Conservation (phyloP, 345 rosid genomes). For the Schrenkiella parvula region DNA sequence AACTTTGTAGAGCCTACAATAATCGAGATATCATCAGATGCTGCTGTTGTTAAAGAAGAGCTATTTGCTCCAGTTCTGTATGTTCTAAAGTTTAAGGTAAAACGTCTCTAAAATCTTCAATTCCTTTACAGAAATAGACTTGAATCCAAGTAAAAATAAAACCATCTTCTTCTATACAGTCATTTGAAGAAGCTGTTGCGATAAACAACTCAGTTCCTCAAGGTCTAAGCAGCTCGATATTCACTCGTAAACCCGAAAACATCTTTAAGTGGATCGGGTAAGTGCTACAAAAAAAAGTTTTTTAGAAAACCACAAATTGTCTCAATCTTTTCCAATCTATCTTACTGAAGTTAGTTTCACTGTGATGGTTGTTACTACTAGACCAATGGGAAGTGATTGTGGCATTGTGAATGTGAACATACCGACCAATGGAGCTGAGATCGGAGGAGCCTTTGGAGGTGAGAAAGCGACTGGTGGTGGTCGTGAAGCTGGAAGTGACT, state of each 20-base stretch:
- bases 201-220: slow-evolving; percentile 95
- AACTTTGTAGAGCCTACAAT: slow-evolving; percentile 96
- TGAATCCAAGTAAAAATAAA: not conserved
- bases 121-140: not conserved
- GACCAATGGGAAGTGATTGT: slow-evolving; percentile 92
- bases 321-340: not conserved
- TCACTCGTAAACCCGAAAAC: slow-evolving; percentile 67
- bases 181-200: slow-evolving; percentile 75
- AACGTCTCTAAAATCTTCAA: not conserved
- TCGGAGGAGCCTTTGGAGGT: slow-evolving; percentile 96
- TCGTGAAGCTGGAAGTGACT: slow-evolving; percentile 97
- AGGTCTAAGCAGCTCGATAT: slow-evolving; percentile 93
- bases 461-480: slow-evolving; percentile 98
- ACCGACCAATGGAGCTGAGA: slow-evolving; percentile 99
- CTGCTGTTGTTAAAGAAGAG: slow-evolving; percentile 81
- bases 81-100: slow-evolving; percentile 82
- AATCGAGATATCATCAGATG: slow-evolving; percentile 69
- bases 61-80: slow-evolving; percentile 90
- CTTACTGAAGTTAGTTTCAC: not conserved
- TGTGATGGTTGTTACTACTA: slow-evolving; percentile 29
- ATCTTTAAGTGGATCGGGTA: slow-evolving; percentile 94
- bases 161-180: slow-evolving; percentile 38
- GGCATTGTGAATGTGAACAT: slow-evolving; percentile 94
- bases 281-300: slow-evolving; percentile 13
- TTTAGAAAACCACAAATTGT: not conserved